These are phyloP conservation scores for Sporothrix pallida DNA, from an alignment of 2,329 filamentous ascomycete genomes.

Conservation along the genomic window DNA sequence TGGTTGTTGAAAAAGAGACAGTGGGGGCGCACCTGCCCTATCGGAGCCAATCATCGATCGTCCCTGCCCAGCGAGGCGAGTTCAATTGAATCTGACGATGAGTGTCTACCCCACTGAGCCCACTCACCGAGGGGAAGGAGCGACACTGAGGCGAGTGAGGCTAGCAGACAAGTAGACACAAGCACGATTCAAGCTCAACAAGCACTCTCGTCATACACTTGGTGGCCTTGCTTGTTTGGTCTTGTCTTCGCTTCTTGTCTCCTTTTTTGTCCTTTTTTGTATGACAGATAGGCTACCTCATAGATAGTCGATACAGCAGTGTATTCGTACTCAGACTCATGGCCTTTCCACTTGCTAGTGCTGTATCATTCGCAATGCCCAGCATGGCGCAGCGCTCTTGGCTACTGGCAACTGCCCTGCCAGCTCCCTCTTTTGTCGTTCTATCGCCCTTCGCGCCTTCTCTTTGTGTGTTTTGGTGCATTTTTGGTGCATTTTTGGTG, in stretches of 20 bases:
- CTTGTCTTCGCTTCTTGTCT: neutral
- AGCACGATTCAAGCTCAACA: neutral
- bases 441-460: neutral
- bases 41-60: constrained; percentile 9
- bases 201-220: too few relatives aligned
- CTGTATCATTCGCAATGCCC: neutral
- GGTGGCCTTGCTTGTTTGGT: too few relatives aligned
- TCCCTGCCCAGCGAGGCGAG: constrained; percentile 1
- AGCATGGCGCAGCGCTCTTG: constrained; percentile 23
- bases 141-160: neutral
- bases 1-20: neutral
- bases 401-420: neutral
- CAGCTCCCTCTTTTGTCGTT: neutral
- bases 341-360: constrained; percentile 8
- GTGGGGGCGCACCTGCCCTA: neutral
- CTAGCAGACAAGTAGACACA: neutral
- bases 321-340: neutral
- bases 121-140: constrained; percentile 22
- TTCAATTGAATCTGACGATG: neutral
- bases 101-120: neutral
- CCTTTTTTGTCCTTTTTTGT: neutral
- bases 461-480: constrained; percentile 3
- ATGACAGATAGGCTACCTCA: neutral
- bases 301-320: neutral
- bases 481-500: neutral